Base-by-base conservation (phyloP, 2,329 filamentous ascomycete species). In the Exophiala xenobiotica region DNA sequence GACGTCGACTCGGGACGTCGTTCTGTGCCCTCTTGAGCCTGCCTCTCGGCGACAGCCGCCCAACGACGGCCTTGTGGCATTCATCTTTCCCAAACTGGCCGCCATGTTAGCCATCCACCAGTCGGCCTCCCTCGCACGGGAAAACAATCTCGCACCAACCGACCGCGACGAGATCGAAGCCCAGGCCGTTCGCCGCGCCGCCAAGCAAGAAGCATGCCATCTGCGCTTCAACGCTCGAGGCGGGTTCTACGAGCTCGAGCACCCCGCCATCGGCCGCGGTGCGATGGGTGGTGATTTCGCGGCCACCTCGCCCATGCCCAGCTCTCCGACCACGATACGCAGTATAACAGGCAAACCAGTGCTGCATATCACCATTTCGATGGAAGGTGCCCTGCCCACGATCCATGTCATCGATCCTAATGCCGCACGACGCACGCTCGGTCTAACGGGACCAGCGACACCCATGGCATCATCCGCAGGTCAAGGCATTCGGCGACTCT, bases 31-130 rank as follows among this genome's bases (percentile, higher is more conserved):
- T 16, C 65, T 76, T 14, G 70, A 74, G 49, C 63, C 68, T 1
- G 61, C 65, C 12, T 54, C 59, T 19, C 68, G 72, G 12, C 68
- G 70, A 12, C 64, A 68, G 9, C 63, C 67, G 27, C 67, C 71
- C 22, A 64, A 70, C 27, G 72, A 74, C 49, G 72, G 71, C 3
- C 67, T 76, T 7, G 65, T 76, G 1, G 67, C 73, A 0, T 65
- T 69, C 20, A 66, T 77, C 37, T 76, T 76, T 56, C 74, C 75
- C n/a, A 71, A 73, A 42, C 62, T 77, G 14, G 75, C 75, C 11
- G 74, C 72, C 39, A 73, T 77, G 62, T 64, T 76, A 16, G 75
- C 75, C 6, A 70, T 76, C 23, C 74, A 77, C 33, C 69, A 76
- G 46, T 70, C 72, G 9, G 63, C 64, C 9, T 67, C 70, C 11